Evolutionary conservation across 202 grass and related monocot species (phyloP).

Genomic region (Bolboschoenoplectus hybrid): DNA sequence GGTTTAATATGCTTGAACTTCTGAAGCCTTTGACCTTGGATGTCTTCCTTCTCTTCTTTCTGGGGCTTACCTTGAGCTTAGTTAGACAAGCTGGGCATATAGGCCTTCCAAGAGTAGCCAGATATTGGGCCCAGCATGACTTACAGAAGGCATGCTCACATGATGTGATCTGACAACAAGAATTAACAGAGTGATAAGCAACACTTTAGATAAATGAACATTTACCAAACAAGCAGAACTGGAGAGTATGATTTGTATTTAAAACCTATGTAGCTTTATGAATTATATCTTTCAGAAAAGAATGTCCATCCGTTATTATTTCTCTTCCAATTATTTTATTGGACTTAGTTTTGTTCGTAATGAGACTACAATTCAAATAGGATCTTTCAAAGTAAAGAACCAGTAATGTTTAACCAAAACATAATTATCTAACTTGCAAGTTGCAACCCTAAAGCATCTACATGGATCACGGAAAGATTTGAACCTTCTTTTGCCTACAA

Average conservation of each 20-base stretch:
- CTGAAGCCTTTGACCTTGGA: slow-evolving; percentile 52
- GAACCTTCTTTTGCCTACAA: not conserved
- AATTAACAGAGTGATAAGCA: slow-evolving; percentile 9
- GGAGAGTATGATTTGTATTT: too few species aligned
- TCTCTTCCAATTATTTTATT: not conserved
- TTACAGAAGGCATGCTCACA: slow-evolving; percentile 90
- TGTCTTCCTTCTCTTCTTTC: slow-evolving; percentile 44
- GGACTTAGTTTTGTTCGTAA: too few species aligned
- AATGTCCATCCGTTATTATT: not conserved
- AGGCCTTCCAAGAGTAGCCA: slow-evolving; percentile 51
- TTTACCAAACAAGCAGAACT: not conserved
- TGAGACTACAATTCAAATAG: too few species aligned
- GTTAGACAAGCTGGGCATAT: slow-evolving; percentile 69
- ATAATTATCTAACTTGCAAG: too few species aligned
- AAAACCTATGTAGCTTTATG: too few species aligned
- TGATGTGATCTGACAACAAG: slow-evolving; percentile 64
- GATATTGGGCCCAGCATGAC: slow-evolving; percentile 71
- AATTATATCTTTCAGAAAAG: not conserved
- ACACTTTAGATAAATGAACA: not conserved
- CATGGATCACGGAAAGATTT: too few species aligned
- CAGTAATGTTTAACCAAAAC: too few species aligned
- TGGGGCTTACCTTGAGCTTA: slow-evolving; percentile 66
- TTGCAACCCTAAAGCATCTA: too few species aligned
- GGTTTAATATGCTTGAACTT: slow-evolving; percentile 70
- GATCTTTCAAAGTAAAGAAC: too few species aligned